A percentile compares a stretch with the other conserved stretches of the same genome.
These are phyloP conservation scores for Cicer pinnatifidum DNA, from an alignment of 306 rosid genomes.

Conservation along the genomic window DNA sequence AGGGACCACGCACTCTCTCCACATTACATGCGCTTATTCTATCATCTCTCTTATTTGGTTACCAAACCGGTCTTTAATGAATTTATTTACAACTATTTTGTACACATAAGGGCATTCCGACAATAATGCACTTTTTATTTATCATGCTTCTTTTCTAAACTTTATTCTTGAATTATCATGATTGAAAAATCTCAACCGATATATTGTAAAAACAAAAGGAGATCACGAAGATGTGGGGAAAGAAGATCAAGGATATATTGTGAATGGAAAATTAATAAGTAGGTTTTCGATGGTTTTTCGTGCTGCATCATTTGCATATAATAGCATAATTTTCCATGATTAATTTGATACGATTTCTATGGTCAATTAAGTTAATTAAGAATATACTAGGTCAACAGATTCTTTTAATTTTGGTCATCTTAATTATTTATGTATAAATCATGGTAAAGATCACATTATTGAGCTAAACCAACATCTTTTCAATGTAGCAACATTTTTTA, in stretches of 20 bases:
- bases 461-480: too few relatives aligned
- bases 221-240: constrained; percentile 24
- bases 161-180: constrained; percentile 26
- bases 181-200: constrained; percentile 48
- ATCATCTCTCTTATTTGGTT: too few relatives aligned
- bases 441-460: constrained; percentile 38
- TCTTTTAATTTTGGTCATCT: constrained; percentile 37
- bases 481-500: too few relatives aligned
- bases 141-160: not conserved
- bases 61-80: not conserved
- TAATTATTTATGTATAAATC: constrained; percentile 17
- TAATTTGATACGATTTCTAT: constrained; percentile 53
- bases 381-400: constrained; percentile 34
- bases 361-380: constrained; percentile 51
- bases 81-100: constrained; percentile 25
- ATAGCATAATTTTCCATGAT: constrained; percentile 49
- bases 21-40: constrained; percentile 59
- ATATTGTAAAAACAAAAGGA: constrained; percentile 15
- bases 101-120: constrained; percentile 25
- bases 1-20: constrained; percentile 66
- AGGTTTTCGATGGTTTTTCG: constrained; percentile 38
- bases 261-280: constrained; percentile 37
- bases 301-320: constrained; percentile 46
- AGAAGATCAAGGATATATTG: constrained; percentile 15
- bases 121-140: constrained; percentile 38